Evolutionary conservation across 1,284 basidiomycete species (phyloP), one percentile per base, ranked within the genome.

Genomic region (Coniophora puteana): DNA sequence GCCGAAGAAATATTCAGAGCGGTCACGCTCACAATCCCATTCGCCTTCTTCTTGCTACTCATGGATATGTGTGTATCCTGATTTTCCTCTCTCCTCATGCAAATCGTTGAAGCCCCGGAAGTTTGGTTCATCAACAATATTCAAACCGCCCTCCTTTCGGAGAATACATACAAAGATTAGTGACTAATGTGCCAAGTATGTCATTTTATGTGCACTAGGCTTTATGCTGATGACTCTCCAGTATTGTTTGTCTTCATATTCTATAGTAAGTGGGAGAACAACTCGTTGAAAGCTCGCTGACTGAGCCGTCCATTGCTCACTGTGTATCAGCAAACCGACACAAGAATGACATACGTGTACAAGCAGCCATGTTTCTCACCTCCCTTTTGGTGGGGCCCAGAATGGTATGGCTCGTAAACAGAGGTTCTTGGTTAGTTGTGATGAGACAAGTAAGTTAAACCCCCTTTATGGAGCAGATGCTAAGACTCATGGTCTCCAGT

Each of bases 71-170:
- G 57, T 53, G 83, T 68, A 13, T 27, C 25, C 28, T 23, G 30
- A 35, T 40, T 36, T 28, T 37, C 16, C 29, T 16, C 7, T n/a
- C 21, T 22, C 23, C 31, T 49, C 36, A 49, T 21, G 27, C 35
- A 36, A 40, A 37, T 45, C 17, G 14, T 36, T 37, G 37, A 40
- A n/a, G n/a, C n/a, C n/a, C n/a, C 16, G n/a, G 39, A 49, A 87
- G 87, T 43, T 62, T 90, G 31, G 74, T 88, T 36, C 83, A 86
- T 53, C 76, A 77, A 41, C 88, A 90, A 60, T 90, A 90, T 47
- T 77, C 76, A 20, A 72, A 78, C 55, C 58, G 68, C 20, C 68
- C 77, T 1, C 67, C 72, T 12, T 55, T 78, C 21, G 51, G 62
- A 32, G 69, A 62, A 4, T 49, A 87, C 18, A 38, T 63, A 20